Evolutionary conservation across 1,284 basidiomycete genomes (phyloP), one percentile per base, ranked within the genome.

Genomic region (Ceratobasidium sp.): DNA sequence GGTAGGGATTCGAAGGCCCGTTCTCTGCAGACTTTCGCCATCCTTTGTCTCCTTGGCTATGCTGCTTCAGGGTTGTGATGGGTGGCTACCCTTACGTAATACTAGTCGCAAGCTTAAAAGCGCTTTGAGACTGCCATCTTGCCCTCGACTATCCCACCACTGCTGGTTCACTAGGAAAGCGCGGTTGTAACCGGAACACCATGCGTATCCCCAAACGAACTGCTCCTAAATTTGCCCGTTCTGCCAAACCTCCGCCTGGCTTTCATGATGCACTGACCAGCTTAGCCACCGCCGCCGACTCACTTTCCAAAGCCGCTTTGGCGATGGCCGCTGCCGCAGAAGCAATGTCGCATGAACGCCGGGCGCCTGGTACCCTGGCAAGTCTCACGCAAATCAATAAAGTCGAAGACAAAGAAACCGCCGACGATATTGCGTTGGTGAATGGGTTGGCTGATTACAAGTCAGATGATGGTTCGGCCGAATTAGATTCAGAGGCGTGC

Each of bases 201-300:
- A n/a, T n/a, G n/a, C n/a, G n/a, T n/a, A n/a, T n/a, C n/a, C n/a
- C n/a, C n/a, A n/a, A n/a, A n/a, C n/a, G n/a, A n/a, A n/a, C n/a
- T n/a, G n/a, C n/a, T n/a, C n/a, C n/a, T n/a, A n/a, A n/a, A n/a
- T n/a, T n/a, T n/a, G n/a, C n/a, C n/a, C n/a, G n/a, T n/a, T n/a
- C n/a, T n/a, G n/a, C n/a, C n/a, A n/a, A n/a, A n/a, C n/a, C n/a
- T n/a, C n/a, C n/a, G n/a, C n/a, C n/a, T 48, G 46, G 17, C 17
- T 23, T 56, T 23, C n/a, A 28, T 4, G 5, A 56, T 56, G 20
- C 20, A 3, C 9, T 23, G 4, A 23, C 54, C 4, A 56, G 54
- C 20, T 56, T 70, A 17, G 68, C 68, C 7, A 23, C 33, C 23
- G 68, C 68, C 17, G 23, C 68, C 17, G 68, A 57, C 12, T n/a